Evolutionary conservation across 2,329 filamentous ascomycete species (phyloP).

Genomic region (Helotiales sp.): DNA sequence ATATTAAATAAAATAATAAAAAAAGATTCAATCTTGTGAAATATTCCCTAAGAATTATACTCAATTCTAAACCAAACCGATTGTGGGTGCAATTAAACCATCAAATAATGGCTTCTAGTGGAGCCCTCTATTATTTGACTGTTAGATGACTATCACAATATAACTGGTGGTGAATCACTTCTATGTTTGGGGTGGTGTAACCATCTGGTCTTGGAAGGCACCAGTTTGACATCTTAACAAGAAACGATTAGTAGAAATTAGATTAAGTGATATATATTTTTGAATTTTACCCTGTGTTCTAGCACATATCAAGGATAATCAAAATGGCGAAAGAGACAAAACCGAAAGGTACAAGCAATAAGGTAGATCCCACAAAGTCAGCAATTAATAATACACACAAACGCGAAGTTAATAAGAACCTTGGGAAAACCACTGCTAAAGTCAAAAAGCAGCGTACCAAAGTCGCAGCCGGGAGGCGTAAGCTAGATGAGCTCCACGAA

Average conservation of each 20-base stretch:
- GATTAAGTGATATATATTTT: not conserved
- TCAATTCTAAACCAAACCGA: not conserved
- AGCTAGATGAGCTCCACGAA: not conserved
- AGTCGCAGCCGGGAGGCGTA: not conserved
- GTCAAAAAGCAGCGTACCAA: not conserved
- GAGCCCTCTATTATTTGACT: not conserved
- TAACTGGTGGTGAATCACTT: not conserved
- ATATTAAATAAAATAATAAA: not conserved
- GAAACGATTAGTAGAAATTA: too few species aligned
- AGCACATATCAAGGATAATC: not conserved
- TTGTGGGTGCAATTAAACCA: not conserved
- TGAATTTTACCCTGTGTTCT: not conserved
- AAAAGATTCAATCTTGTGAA: slow-evolving; percentile 1
- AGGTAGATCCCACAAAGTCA: too few species aligned
- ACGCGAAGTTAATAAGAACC: not conserved
- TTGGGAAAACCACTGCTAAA: not conserved
- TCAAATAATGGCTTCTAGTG: not conserved
- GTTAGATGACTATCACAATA: not conserved
- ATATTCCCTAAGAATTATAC: not conserved
- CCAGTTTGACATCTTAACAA: not conserved
- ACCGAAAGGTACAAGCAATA: too few species aligned
- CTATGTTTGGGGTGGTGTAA: not conserved
- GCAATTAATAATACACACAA: not conserved
- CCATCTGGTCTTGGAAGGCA: not conserved
- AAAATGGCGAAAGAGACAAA: not conserved